Conservation (phyloP, 1,139 yeast species). For the Lodderomyces jiufengensis region DNA sequence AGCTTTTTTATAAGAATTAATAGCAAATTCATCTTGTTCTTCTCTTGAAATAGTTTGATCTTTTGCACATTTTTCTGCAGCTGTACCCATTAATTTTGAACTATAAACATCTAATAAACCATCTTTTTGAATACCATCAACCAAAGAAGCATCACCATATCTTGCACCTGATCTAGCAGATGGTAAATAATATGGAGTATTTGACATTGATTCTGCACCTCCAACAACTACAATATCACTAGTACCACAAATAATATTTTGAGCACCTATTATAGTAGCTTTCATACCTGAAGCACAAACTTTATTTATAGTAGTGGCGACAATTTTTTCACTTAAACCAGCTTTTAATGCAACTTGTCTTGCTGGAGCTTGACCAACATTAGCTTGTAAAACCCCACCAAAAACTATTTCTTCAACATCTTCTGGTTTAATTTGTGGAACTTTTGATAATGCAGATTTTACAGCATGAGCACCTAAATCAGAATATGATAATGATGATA, state of each 20-base stretch:
- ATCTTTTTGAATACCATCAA: slow-evolving; percentile 89
- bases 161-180: slow-evolving; percentile 82
- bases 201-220: slow-evolving; percentile 97
- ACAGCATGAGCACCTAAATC: slow-evolving; percentile 94
- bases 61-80: slow-evolving; percentile 92
- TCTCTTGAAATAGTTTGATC: slow-evolving; percentile 64
- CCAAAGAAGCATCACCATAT: slow-evolving; percentile 73
- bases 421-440: slow-evolving; percentile 73
- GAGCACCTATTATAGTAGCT: slow-evolving; percentile 86
- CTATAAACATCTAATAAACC: slow-evolving; percentile 91
- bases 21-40: slow-evolving; percentile 69
- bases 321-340: slow-evolving; percentile 72
- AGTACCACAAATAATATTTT: slow-evolving; percentile 79
- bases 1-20: slow-evolving; percentile 71
- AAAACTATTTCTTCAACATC: slow-evolving; percentile 87
- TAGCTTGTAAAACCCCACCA: slow-evolving; percentile 92
- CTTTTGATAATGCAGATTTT: slow-evolving; percentile 78
- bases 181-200: slow-evolving; percentile 91
- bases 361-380: slow-evolving; percentile 96
- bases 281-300: slow-evolving; percentile 98
- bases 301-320: slow-evolving; percentile 90
- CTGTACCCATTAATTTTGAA: slow-evolving; percentile 87
- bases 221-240: slow-evolving; percentile 95
- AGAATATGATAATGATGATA: slow-evolving; percentile 68
- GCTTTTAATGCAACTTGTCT: slow-evolving; percentile 94